Evolutionary conservation across 352 stramenopile species (phyloP).

Genomic region (Pythium sp.): DNA sequence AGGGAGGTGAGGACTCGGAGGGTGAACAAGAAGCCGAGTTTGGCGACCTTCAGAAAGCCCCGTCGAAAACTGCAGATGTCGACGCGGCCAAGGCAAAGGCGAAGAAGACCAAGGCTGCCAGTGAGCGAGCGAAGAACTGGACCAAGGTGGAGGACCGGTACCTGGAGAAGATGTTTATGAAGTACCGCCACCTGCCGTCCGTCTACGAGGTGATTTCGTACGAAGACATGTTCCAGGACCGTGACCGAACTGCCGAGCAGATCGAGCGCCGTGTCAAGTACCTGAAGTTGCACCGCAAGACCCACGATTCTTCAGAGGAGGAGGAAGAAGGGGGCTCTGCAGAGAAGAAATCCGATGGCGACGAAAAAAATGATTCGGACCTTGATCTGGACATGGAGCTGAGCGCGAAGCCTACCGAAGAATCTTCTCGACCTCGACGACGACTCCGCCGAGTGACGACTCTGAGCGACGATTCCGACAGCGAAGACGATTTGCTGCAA

Average conservation of each 20-base stretch:
- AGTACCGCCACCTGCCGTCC: conserved; percentile 77
- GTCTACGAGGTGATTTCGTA: conserved; percentile 88
- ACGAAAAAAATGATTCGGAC: conserved; percentile 15
- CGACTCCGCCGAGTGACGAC: conserved; percentile 44
- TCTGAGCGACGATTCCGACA: conserved; percentile 37
- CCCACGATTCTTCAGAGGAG: conserved; percentile 59
- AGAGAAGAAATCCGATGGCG: conserved; percentile 11
- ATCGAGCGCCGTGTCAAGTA: conserved; percentile 84
- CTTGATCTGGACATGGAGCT: conserved; percentile 17
- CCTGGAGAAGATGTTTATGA: conserved; percentile 72
- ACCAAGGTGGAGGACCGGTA: conserved; percentile 82
- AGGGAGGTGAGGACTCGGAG: neutral
- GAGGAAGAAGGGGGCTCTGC: conserved; percentile 13
- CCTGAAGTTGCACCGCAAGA: conserved; percentile 74
- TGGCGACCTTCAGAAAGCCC: neutral
- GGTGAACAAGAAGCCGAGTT: conserved; percentile 27
- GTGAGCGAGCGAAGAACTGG: conserved; percentile 74
- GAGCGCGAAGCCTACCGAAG: conserved; percentile 16
- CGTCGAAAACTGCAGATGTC: neutral
- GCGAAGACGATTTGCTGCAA: conserved; percentile 41
- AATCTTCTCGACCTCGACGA: conserved; percentile 30
- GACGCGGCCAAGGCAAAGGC: neutral
- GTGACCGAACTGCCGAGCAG: conserved; percentile 76
- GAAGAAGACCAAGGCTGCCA: conserved; percentile 24
- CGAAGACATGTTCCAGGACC: conserved; percentile 89